phyloP scores from a whole-genome alignment of 345 rosid species.

The Moringa oleifera region DNA sequence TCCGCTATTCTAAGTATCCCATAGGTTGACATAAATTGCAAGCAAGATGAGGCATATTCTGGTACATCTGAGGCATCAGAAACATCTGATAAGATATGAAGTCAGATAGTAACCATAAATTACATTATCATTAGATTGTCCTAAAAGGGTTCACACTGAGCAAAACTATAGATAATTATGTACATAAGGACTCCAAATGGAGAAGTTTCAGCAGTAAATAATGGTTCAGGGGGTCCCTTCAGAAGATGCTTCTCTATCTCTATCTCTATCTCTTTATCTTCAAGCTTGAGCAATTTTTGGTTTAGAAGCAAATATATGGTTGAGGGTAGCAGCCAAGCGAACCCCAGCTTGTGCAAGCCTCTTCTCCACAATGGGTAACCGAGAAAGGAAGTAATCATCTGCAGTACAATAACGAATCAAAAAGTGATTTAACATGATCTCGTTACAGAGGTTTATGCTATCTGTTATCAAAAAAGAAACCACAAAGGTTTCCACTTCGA shows the following conservation, averaged over 20 bases:
- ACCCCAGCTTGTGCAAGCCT: constrained; percentile 87
- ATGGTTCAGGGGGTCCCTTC: constrained; percentile 18
- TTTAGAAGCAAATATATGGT: constrained; percentile 57
- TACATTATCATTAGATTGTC: constrained; percentile 12
- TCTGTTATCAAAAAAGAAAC: neutral
- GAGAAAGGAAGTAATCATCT: constrained; percentile 80
- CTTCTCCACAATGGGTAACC: constrained; percentile 72
- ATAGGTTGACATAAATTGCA: constrained; percentile 19
- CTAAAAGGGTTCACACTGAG: constrained; percentile 13
- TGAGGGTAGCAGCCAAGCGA: constrained; percentile 75
- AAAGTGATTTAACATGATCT: neutral
- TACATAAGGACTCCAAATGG: neutral
- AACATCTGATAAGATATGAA: neutral
- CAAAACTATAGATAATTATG: neutral
- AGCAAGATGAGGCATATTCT: constrained; percentile 37
- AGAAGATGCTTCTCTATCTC: neutral
- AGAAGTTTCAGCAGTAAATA: constrained; percentile 13
- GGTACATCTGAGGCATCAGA: constrained; percentile 14
- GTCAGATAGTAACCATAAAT: neutral
- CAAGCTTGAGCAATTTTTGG: constrained; percentile 33
- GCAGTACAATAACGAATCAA: constrained; percentile 10
- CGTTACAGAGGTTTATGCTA: neutral
- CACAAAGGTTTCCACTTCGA: too few relatives aligned
- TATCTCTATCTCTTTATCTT: constrained; percentile 11
- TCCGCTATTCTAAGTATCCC: constrained; percentile 15